Base-by-base conservation (phyloP, 1,284 basidiomycete genomes). In the Cronartium ribicola region DNA sequence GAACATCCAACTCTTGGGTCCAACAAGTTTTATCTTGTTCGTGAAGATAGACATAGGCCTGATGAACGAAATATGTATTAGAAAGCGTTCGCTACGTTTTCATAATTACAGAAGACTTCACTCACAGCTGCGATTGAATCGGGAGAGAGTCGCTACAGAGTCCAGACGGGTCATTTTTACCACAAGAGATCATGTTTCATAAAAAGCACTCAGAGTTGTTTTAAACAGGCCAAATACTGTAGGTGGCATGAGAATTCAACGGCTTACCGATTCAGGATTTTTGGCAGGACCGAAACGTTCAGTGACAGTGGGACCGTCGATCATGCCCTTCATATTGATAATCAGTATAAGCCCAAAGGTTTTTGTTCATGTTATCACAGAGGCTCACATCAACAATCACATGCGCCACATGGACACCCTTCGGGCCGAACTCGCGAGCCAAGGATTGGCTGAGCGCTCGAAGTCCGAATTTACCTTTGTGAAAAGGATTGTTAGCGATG, bases 361-460 rank as follows among this genome's bases (percentile, higher is more conserved):
- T 29, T 77, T 77, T n/a, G 29, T n/a, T 10, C 29, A n/a, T 55
- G 51, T 20, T 6, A 55, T 20, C 17, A 11, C n/a, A 20, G 29
- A 55, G 11, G 64, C 76, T 74, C 11, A 76, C 77, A 51, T 78
- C 77, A 39, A 78, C 76, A 66, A 78, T 77, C 39, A 78, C 76
- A 66, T 78, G 77, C 29, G 76, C 68, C 5, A 78, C 77, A 41
- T 78, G 77, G 11, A 78, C 57, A 4, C 77, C 77, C 20, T 77
- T 76, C 6, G 77, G 77, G n/a, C 75, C 75, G 70, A 73, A 77
- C 55, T 78, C 77, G 8, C 77, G 43, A 1, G 76, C 77, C 66
- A 77, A 44, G 43, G 76, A 77, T 59, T 78, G 77, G 20, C 73
- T 76, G 4, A 78, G 46, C 7, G 77, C 76, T 44, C 77, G 68